These are phyloP conservation scores for Boeremia lycopersici DNA, from an alignment of 2,329 filamentous ascomycete species.

Conservation along the genomic window DNA sequence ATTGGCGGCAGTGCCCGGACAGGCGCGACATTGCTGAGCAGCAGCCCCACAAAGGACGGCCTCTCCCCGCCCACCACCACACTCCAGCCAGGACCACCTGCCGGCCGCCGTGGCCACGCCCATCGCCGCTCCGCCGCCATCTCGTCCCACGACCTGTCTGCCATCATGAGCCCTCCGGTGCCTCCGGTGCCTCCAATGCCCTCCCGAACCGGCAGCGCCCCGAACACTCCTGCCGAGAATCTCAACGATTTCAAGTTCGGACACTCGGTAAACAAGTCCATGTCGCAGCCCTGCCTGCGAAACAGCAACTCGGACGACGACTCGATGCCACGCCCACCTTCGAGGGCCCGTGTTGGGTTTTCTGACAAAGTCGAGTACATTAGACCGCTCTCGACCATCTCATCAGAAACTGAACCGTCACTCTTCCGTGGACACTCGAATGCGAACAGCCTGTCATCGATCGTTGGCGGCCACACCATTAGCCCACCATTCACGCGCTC, in stretches of 20 bases:
- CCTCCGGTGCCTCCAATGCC: constrained; percentile 62
- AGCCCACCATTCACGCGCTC: constrained; percentile 53
- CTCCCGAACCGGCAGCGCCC: constrained; percentile 66
- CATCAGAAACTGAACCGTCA: constrained; percentile 78
- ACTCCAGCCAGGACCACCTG: constrained; percentile 55
- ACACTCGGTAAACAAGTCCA: constrained; percentile 45
- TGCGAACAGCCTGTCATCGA: constrained; percentile 79
- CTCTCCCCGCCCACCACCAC: constrained; percentile 62
- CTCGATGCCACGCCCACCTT: constrained; percentile 46
- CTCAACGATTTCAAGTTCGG: constrained; percentile 49
- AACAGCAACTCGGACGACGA: constrained; percentile 33
- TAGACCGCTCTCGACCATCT: constrained; percentile 81
- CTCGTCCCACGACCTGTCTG: constrained; percentile 79
- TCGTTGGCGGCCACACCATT: constrained; percentile 66
- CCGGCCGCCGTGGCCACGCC: constrained; percentile 70
- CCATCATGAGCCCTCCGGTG: constrained; percentile 67
- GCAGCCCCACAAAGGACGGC: constrained; percentile 72
- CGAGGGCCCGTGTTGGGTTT: constrained; percentile 76
- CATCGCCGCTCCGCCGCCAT: constrained; percentile 83
- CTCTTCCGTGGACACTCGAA: constrained; percentile 75
- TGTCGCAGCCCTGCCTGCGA: constrained; percentile 48
- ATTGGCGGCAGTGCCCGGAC: constrained; percentile 71
- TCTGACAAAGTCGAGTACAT: constrained; percentile 85
- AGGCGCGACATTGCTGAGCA: constrained; percentile 64
- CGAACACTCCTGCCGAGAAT: constrained; percentile 62